Percentiles rank a stretch among this genome's conserved stretches.
Evolutionary conservation across 805 yeast species (phyloP).

Genomic region (Metschnikowia gelsemii): DNA sequence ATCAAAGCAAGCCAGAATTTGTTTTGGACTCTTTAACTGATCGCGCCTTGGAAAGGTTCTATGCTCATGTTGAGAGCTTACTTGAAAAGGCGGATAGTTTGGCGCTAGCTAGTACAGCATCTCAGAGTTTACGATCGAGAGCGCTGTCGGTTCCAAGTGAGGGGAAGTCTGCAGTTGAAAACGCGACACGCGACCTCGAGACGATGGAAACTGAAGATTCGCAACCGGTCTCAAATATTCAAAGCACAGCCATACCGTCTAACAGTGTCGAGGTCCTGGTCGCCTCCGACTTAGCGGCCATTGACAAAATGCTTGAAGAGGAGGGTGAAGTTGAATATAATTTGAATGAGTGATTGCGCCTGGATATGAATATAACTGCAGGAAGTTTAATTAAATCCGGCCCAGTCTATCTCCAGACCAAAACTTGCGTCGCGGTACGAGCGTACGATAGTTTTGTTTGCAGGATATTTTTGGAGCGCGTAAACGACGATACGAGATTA

Average conservation of each 20-base stretch:
- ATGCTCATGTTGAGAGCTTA: conserved; percentile 25
- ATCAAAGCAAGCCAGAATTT: conserved; percentile 29
- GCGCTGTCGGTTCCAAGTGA: conserved; percentile 4
- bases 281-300: conserved; percentile 25
- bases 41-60: conserved; percentile 34
- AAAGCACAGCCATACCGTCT: neutral
- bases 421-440: conserved; percentile 8
- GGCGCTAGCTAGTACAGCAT: neutral
- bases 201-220: neutral
- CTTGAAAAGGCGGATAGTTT: conserved; percentile 25
- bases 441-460: conserved; percentile 5
- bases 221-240: conserved; percentile 1
- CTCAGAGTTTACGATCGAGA: conserved; percentile 1
- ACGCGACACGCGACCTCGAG: conserved; percentile 2
- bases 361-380: neutral
- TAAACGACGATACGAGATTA: conserved; percentile 22
- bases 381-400: neutral
- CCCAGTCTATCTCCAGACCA: neutral
- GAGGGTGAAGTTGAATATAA: conserved; percentile 42
- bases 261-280: neutral
- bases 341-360: conserved; percentile 21
- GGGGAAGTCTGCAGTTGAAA: neutral
- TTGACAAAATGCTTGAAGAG: conserved; percentile 37
- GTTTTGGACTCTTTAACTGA: conserved; percentile 31
- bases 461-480: conserved; percentile 7